A percentile compares a stretch with the other conserved stretches of the same genome.
Conservation (phyloP, 176 grass and related monocot genomes). For the Oryza punctata region DNA sequence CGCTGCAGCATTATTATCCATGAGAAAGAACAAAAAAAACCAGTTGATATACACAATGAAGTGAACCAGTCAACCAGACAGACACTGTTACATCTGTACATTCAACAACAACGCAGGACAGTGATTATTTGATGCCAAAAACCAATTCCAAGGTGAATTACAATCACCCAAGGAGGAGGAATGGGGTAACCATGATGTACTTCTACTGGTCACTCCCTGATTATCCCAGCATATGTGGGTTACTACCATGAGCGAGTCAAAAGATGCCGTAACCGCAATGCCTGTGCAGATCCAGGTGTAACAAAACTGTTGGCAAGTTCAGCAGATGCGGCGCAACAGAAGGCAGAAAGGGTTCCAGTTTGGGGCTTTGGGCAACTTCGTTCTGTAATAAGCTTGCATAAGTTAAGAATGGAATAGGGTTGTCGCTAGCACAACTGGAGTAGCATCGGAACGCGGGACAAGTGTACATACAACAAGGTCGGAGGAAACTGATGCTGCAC, state of each 20-base stretch:
- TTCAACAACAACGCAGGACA: too few species aligned
- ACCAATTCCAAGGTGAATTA: not conserved
- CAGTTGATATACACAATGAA: not conserved
- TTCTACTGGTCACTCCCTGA: not conserved
- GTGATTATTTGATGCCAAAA: not conserved
- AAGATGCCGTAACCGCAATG: not conserved
- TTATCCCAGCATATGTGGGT: not conserved
- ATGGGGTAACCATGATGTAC: not conserved
- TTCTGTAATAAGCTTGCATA: not conserved
- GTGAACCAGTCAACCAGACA: not conserved
- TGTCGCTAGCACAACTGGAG: not conserved
- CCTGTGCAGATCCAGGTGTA: not conserved
- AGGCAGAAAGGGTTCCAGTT: not conserved
- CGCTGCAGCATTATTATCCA: too few species aligned
- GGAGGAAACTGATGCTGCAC: not conserved
- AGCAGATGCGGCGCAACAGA: not conserved
- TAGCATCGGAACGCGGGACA: not conserved
- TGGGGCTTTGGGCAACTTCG: not conserved
- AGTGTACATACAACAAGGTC: constrained; percentile 31
- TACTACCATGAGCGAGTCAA: not conserved
- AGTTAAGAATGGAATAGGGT: not conserved
- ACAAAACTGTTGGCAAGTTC: not conserved
- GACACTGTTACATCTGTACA: not conserved
- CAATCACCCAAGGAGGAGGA: not conserved
- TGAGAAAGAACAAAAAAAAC: not conserved